Evolutionary conservation across 2,329 filamentous ascomycete genomes (phyloP).

Genomic region (Cercospora zeae-maydis): DNA sequence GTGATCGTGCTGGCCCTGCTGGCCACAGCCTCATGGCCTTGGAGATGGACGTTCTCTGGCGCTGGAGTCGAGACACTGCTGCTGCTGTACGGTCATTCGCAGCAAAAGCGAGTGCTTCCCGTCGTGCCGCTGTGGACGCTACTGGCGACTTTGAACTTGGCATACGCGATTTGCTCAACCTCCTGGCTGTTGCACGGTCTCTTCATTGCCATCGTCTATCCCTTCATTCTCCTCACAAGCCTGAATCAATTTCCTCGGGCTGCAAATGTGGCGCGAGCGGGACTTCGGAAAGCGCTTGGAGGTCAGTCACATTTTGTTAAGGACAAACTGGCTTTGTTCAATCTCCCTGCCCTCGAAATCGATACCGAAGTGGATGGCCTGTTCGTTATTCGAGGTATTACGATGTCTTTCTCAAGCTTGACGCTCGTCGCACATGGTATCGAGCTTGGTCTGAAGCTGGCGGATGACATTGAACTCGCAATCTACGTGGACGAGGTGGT

Average conservation of each 20-base stretch:
- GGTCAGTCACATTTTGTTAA: slow-evolving; percentile 49
- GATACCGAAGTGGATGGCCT: slow-evolving; percentile 53
- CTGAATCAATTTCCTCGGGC: slow-evolving; percentile 47
- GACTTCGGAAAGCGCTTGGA: slow-evolving; percentile 39
- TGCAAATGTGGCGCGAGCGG: slow-evolving; percentile 38
- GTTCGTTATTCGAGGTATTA: slow-evolving; percentile 52
- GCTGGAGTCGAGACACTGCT: slow-evolving; percentile 29
- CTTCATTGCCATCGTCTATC: slow-evolving; percentile 44
- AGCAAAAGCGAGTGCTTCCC: slow-evolving; percentile 42
- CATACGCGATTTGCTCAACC: slow-evolving; percentile 48
- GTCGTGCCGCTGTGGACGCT: slow-evolving; percentile 48
- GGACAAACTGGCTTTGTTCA: slow-evolving; percentile 50
- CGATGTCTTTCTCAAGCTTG: slow-evolving; percentile 50
- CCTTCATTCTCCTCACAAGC: slow-evolving; percentile 42
- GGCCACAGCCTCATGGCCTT: slow-evolving; percentile 23
- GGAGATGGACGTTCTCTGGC: slow-evolving; percentile 30
- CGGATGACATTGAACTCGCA: slow-evolving; percentile 53
- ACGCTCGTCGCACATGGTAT: slow-evolving; percentile 52
- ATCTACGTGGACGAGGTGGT: slow-evolving; percentile 50
- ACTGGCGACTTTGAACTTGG: slow-evolving; percentile 46
- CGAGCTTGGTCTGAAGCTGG: slow-evolving; percentile 52
- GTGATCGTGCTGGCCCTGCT: slow-evolving; percentile 18
- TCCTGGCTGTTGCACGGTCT: slow-evolving; percentile 52
- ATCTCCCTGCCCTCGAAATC: slow-evolving; percentile 52
- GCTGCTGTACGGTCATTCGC: slow-evolving; percentile 25